Base-by-base conservation (phyloP, 768 basidiomycete genomes). In the Naematelia aurantialba region DNA sequence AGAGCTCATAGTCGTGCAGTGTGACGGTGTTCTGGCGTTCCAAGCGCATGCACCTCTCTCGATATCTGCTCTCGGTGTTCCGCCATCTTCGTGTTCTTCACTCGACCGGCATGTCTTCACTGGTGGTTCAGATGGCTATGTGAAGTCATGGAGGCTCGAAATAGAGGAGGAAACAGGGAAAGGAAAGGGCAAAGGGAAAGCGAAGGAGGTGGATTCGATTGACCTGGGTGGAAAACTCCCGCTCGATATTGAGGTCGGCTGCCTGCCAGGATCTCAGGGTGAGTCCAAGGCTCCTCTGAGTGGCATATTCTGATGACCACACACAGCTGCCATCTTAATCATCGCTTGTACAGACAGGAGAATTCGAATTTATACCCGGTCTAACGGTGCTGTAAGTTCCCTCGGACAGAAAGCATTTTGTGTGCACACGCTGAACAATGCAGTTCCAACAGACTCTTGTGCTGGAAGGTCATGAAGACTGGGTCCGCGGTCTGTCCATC, bases 401-500 rank as follows among this genome's bases (percentile, higher is more conserved):
- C 56, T 8, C n/a, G n/a, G n/a, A n/a, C n/a, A 39, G 34, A 39
- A 39, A 39, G 34, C 34, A 8, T n/a, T n/a, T n/a, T n/a, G n/a
- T n/a, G n/a, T 48, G 25, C 54, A 46, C 19, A 17, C 30, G 27
- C 21, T 42, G 27, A 39, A 46, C 11, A 11, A 0, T 27, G 11
- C 44, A 63, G 59, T 70, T 74, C 56, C 13, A 49, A 12, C 58
- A 60, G 21, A 42, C 74, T 1, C 54, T 77, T 17, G 65, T 66
- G 5, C 62, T 81, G 13, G 77, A 79, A 12, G 96, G 96, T 1
- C 96, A 99, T 70, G 89, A 96, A 81, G 94, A 99, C 69, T 99
- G 96, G 96, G 82, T 98, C 55, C 85, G 88, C 54, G 81, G 85
- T 60, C 83, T 98, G 34, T 82, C 86, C 1, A 91, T 97, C 75